Conservation (phyloP, 2,329 filamentous ascomycete species). For the Aspergillus felis region DNA sequence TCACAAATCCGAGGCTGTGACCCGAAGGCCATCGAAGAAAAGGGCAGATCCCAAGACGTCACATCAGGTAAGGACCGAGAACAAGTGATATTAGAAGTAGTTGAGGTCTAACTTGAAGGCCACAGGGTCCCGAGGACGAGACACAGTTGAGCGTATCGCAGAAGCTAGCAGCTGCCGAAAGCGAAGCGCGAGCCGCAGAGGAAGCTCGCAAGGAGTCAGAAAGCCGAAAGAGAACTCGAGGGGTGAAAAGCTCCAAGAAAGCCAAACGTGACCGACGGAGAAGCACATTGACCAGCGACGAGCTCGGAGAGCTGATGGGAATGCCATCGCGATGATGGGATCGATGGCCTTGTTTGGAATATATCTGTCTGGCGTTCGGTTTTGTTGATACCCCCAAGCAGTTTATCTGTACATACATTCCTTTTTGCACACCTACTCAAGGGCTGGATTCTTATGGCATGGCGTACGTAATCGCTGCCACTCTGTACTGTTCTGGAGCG, state of each 20-base stretch:
- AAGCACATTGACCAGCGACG: conserved; percentile 44
- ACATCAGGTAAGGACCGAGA: conserved; percentile 24
- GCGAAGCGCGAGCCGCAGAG: conserved; percentile 40
- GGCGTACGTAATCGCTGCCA: conserved; percentile 10
- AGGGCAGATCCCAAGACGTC: conserved; percentile 25
- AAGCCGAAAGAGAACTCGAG: conserved; percentile 33
- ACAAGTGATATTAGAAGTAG: neutral
- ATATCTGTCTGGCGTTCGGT: neutral
- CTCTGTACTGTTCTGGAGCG: neutral
- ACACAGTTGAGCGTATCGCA: conserved; percentile 36
- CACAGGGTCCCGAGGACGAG: conserved; percentile 14
- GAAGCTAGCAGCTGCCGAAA: conserved; percentile 42
- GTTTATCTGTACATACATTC: conserved; percentile 6
- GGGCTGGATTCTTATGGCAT: conserved; percentile 14
- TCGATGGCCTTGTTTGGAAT: conserved; percentile 1
- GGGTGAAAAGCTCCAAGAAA: conserved; percentile 22
- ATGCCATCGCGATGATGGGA: conserved; percentile 13
- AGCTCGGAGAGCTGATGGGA: conserved; percentile 41
- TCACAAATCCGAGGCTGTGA: conserved; percentile 28
- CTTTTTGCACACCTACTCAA: conserved; percentile 1
- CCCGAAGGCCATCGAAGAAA: conserved; percentile 24
- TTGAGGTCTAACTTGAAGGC: neutral
- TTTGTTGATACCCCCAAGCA: conserved; percentile 9
- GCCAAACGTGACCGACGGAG: conserved; percentile 33
- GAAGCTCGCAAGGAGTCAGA: conserved; percentile 31